Base-by-base conservation (phyloP, 176 grass and related monocot genomes). In the Oropetium thomaeum region DNA sequence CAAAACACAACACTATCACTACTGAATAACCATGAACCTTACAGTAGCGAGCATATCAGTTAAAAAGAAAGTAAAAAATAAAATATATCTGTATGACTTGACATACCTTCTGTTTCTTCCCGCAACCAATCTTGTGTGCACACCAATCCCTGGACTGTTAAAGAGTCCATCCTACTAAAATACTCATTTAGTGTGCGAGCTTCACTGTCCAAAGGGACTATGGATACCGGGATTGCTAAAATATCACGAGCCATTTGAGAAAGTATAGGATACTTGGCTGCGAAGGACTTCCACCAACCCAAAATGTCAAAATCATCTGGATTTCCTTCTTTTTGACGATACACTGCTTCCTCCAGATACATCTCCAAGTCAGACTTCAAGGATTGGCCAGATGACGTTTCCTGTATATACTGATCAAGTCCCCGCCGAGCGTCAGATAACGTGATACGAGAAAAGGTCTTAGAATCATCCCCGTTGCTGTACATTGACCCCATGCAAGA, bases 391-490 rank as follows among this genome's bases (percentile, higher is more conserved):
- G 96, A 90, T 64, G 96, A 99, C 27, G 89, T 90, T 71, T 99
- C 96, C 69, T 99, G 84, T 76, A 99, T 90, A 82, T 99, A 99
- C 82, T 99, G 89, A 95, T 94, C 91, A 63, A 99, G 90, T 65
- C 96, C 96, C 52, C 90, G 85, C 29, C 87, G 91, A 70, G 96
- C 92, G 86, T 99, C 91, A 86, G 91, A 99, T 52, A 99, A 80
- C 76, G 91, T 95, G 75, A 93, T 89, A 62, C 84, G 89, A 67
- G 91, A 99, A 78, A 89, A 81, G 31, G 89, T 92, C 69, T 94
- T 99, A 62, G 84, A 90, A 81, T 89, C 86, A 70, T 88, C 82
- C 12, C 85, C 88, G 63, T 85, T 86, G 78, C 75, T 83, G 51
- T 87, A 83, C 60, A 87, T 75, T 80, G 79, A 87, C 61, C 81